Base-by-base conservation (phyloP, 805 yeast species). In the Wickerhamiella dianesei region DNA sequence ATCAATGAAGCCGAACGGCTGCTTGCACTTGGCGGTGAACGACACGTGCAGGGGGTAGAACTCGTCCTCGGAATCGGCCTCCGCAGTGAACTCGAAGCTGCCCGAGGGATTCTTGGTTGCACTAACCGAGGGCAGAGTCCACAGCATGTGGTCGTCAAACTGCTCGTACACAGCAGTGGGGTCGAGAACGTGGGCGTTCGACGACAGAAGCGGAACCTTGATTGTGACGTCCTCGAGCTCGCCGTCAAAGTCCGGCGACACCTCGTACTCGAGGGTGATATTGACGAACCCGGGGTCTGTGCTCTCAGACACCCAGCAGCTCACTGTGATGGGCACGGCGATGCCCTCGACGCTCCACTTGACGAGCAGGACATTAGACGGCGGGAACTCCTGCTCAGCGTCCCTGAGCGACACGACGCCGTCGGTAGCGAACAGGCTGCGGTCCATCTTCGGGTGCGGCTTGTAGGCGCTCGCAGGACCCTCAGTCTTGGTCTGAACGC, bases 381-480 rank as follows among this genome's bases (percentile, higher is more conserved):
- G 72, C 37, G 97, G 97, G 76, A 92, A 88, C 35, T 87, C 76
- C 60, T 85, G 84, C 41, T 73, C 60, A 46, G 77, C 69, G 62
- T 88, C 94, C 61, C 83, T 84, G 59, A 88, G 74, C 0, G 82
- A 82, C 58, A 92, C 77, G 40, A 74, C 64, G 48, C 74, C 69
- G 14, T 69, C 63, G 13, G 73, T 61, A 41, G 73, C 71, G 64
- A 89, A 92, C 59, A 76, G 64, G 39, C 67, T 68, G 59, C 83
- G 80, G 67, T 92, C 96, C 54, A 92, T 94, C 62, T 89, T 88
- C 53, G 98, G 98, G 69, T 92, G 96, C 14, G 97, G 87, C 65
- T 88, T 88, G 70, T 76, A 92, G 60, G 81, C 87, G 41, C 78
- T 69, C 53, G 68, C 76, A 64, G 36, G 70, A 64, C 72, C 65